Evolutionary conservation across 306 rosid species (phyloP).

Genomic region (Sesbania bispinosa): DNA sequence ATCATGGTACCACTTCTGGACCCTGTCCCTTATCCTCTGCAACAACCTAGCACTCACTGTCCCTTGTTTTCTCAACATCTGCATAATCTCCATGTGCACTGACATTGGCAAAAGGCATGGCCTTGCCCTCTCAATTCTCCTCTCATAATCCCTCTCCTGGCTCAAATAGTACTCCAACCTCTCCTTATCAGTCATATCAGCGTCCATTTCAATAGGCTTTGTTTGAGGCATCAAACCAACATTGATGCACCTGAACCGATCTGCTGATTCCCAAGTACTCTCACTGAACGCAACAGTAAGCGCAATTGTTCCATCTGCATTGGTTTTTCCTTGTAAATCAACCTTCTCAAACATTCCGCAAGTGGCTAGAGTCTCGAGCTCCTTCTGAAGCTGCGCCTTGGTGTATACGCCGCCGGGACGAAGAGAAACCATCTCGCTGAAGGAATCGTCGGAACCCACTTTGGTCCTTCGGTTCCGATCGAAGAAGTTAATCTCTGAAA

Average conservation of each 20-base stretch:
- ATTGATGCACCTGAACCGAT: conserved; percentile 82
- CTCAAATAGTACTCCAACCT: conserved; percentile 59
- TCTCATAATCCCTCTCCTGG: conserved; percentile 87
- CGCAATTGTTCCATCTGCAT: conserved; percentile 69
- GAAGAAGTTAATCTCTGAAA: conserved; percentile 70
- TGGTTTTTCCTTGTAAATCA: conserved; percentile 85
- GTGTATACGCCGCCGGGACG: conserved; percentile 77
- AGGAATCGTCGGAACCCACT: conserved; percentile 77
- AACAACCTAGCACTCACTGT: conserved; percentile 83
- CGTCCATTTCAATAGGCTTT: conserved; percentile 79
- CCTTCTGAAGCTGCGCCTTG: conserved; percentile 83
- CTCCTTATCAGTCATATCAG: conserved; percentile 96
- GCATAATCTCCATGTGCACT: conserved; percentile 61
- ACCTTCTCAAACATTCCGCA: conserved; percentile 99
- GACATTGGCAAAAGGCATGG: conserved; percentile 65
- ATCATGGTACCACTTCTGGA: conserved; percentile 95
- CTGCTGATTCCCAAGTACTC: conserved; percentile 90
- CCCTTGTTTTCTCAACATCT: conserved; percentile 67
- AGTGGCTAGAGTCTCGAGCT: conserved; percentile 71
- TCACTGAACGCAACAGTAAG: conserved; percentile 68
- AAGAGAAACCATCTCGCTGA: conserved; percentile 87
- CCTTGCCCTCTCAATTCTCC: conserved; percentile 75
- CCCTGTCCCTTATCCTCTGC: conserved; percentile 91
- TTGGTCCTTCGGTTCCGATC: conserved; percentile 55
- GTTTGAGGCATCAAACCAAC: conserved; percentile 82